Base-by-base conservation (phyloP, 2,329 filamentous ascomycete species). In the Dactylellina leptospora region DNA sequence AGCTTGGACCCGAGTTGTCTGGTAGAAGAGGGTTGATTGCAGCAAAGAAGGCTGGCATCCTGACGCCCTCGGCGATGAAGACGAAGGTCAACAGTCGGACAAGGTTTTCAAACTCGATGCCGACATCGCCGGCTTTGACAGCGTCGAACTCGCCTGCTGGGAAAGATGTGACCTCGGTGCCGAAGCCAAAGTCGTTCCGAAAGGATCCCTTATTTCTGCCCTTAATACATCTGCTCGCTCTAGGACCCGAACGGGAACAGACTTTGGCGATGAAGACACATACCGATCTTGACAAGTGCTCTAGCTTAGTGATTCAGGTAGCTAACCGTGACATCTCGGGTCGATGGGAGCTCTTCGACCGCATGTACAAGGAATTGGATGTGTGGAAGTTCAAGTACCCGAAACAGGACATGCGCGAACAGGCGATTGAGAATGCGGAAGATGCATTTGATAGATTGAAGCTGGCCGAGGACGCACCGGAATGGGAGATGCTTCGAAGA, bases 311-410 rank as follows among this genome's bases (percentile, higher is more conserved):
- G 18, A 74, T 74, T 23, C 73, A 74, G 25, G 61, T 77, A 38
- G 76, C 63, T n/a, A 75, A 74, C 16, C 74, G 72, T 28, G 69
- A 54, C 28, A 54, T 51, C 30, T 72, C 53, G 23, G 75, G 74
- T 18, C 69, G 76, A 48, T 77, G 76, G 76, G 59, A 73, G 40
- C 58, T 77, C 13, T 70, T 76, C 16, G 76, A 77, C 45, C 63
- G 74, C 13, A 69, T 76, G 50, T 76, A 76, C 47, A 76, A 75
- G 50, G 74, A 77, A n/a, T 64, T 77, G 53, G 76, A 77, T 44
- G 28, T 77, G 16, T 77, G 75, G 75, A 75, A 75, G 42, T 77
- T 77, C 47, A 75, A 74, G 13, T 77, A 77, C 50, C 73, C 73
- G 22, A 74, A 74, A 22, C 66, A 61, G 25, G 62, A 73, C 20